These are phyloP conservation scores for Suillus brevipes DNA, from an alignment of 768 basidiomycete genomes.

Conservation along the genomic window DNA sequence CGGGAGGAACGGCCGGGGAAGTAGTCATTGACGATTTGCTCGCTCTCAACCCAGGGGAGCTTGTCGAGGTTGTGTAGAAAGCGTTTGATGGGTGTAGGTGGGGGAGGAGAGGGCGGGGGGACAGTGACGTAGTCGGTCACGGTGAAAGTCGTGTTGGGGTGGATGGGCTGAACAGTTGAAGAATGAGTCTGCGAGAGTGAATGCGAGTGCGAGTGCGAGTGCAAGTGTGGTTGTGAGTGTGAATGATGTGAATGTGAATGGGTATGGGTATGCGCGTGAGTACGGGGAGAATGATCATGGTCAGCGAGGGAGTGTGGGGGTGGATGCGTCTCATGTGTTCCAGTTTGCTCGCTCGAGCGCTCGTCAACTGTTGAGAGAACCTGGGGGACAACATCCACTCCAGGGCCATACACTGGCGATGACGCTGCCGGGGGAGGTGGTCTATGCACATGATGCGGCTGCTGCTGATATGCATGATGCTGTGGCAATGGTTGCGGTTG, in stretches of 20 bases:
- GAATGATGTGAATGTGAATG: not conserved
- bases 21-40: conserved; percentile 46
- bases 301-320: not conserved
- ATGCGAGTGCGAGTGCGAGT: not conserved
- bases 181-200: not conserved
- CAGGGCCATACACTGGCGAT: not conserved
- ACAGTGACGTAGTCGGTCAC: conserved; percentile 13
- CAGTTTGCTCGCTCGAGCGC: conserved; percentile 4
- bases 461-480: not conserved
- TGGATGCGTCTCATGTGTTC: not conserved
- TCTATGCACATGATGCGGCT: too few relatives aligned
- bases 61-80: conserved; percentile 37
- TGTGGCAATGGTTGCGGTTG: not conserved
- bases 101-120: conserved; percentile 21
- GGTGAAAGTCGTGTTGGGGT: conserved; percentile 1
- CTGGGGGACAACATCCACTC: not conserved
- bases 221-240: not conserved
- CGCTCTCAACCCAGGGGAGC: conserved; percentile 45
- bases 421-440: not conserved
- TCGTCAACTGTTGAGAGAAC: conserved; percentile 4
- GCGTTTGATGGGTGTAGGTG: conserved; percentile 34
- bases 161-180: not conserved
- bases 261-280: not conserved
- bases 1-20: conserved; percentile 36
- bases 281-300: not conserved